Percentiles rank a stretch among this genome's conserved stretches.
Conservation (phyloP, 208 protist genomes). For the Leishmania amazonensis region DNA sequence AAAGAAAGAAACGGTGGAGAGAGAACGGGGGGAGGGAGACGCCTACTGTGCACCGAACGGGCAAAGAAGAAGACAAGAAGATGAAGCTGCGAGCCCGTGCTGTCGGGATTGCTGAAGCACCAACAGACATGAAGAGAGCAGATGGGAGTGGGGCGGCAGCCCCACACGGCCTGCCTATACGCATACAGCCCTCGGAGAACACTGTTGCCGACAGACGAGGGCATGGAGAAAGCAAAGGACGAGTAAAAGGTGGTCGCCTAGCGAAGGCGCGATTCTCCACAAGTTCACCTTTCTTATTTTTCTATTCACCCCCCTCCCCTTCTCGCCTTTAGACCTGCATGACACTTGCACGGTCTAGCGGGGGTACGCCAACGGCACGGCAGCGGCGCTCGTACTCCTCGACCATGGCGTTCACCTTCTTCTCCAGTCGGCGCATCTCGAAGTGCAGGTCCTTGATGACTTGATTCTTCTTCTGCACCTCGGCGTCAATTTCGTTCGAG, state of each 20-base stretch:
- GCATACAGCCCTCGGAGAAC: not conserved
- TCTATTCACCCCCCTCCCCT: not conserved
- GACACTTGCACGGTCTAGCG: conserved; percentile 59
- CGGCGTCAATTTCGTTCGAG: conserved; percentile 89
- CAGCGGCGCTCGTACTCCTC: conserved; percentile 84
- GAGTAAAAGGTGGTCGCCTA: not conserved
- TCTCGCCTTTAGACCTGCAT: conserved; percentile 9
- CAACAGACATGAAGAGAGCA: not conserved
- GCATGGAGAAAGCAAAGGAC: not conserved
- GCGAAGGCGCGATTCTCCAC: not conserved
- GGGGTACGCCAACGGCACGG: conserved; percentile 47
- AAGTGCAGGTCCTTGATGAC: conserved; percentile 96
- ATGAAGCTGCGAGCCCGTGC: not conserved
- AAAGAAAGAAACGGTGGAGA: not conserved
- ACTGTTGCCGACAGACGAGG: not conserved
- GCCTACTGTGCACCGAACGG: not conserved
- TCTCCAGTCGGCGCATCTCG: conserved; percentile 90
- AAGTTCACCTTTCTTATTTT: not conserved
- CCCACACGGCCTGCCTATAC: not conserved
- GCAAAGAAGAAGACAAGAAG: not conserved
- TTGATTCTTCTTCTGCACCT: conserved; percentile 94
- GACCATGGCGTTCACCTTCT: conserved; percentile 59
- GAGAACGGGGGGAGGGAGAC: not conserved
- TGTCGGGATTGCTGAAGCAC: not conserved
- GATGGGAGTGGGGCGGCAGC: not conserved